A percentile compares a stretch with the other conserved stretches of the same genome.
phyloP scores from a whole-genome alignment of 2,329 filamentous ascomycete species.

The Annulohypoxylon truncatum region DNA sequence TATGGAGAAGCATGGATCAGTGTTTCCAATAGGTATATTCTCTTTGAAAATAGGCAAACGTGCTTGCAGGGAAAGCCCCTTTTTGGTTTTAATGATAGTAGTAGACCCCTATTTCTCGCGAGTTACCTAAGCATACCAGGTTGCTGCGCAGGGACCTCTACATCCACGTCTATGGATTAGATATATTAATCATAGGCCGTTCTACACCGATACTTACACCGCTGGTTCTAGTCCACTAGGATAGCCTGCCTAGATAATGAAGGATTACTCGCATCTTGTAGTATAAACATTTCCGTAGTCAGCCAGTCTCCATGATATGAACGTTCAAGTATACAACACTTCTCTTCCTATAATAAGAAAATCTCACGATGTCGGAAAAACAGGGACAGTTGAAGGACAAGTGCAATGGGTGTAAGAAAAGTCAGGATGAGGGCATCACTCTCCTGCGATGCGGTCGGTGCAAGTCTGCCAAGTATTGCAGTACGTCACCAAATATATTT shows the following conservation, averaged over 20 bases:
- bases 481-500: background rate
- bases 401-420: background rate
- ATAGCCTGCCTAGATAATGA: background rate
- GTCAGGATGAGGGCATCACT: background rate
- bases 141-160: too few relatives aligned
- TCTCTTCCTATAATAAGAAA: background rate
- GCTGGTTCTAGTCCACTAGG: background rate
- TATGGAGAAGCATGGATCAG: too few relatives aligned
- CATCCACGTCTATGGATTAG: too few relatives aligned
- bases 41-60: too few relatives aligned
- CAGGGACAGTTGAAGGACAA: background rate
- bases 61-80: too few relatives aligned
- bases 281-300: background rate
- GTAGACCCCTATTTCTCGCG: too few relatives aligned
- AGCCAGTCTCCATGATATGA: background rate
- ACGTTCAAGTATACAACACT: background rate
- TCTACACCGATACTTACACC: background rate
- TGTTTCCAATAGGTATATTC: too few relatives aligned
- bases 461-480: background rate
- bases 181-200: too few relatives aligned
- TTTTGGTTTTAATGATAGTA: too few relatives aligned
- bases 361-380: background rate
- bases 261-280: background rate
- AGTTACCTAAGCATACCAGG: too few relatives aligned
- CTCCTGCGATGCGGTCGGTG: background rate